A percentile compares a stretch with the other conserved stretches of the same genome.
Conservation (phyloP, 768 basidiomycete species). For the Albatrellus ellisii region DNA sequence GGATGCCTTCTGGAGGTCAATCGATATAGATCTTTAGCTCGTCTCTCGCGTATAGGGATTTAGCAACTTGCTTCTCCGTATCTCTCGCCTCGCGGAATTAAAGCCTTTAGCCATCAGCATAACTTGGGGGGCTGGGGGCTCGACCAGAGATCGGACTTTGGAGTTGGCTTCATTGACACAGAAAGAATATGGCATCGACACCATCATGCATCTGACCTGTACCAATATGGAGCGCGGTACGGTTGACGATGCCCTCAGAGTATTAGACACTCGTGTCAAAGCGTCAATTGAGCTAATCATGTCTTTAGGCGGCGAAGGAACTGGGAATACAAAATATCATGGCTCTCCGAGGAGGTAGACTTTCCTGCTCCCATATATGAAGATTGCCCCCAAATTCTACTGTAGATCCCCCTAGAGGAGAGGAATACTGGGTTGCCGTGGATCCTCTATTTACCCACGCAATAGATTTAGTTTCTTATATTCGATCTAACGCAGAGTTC, state of each 20-base stretch:
- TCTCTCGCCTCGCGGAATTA: slow-evolving; percentile 66
- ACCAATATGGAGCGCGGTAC: slow-evolving; percentile 90
- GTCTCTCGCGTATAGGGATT: slow-evolving; percentile 52
- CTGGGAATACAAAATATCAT: slow-evolving; percentile 82
- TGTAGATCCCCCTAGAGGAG: slow-evolving; percentile 83
- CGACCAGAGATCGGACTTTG: slow-evolving; percentile 76
- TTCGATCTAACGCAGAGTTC: slow-evolving; percentile 64
- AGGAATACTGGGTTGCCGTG: slow-evolving; percentile 85
- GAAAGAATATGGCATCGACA: slow-evolving; percentile 63
- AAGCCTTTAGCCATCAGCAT: slow-evolving; percentile 79
- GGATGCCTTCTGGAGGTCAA: slow-evolving; percentile 3
- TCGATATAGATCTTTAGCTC: slow-evolving; percentile 4
- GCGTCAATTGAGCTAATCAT: neutral
- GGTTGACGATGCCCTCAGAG: slow-evolving; percentile 77
- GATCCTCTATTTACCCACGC: slow-evolving; percentile 78
- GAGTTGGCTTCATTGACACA: slow-evolving; percentile 77
- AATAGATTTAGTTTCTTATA: slow-evolving; percentile 84
- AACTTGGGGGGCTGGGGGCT: slow-evolving; percentile 97
- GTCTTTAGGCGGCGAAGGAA: slow-evolving; percentile 57
- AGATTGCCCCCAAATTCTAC: neutral
- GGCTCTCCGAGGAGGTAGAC: slow-evolving; percentile 80
- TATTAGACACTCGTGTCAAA: slow-evolving; percentile 27
- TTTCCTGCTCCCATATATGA: neutral
- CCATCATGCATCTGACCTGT: slow-evolving; percentile 90
- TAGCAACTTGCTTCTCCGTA: slow-evolving; percentile 80